Base-by-base conservation (phyloP, 1,139 yeast genomes). In the Taiozyma sp. region DNA sequence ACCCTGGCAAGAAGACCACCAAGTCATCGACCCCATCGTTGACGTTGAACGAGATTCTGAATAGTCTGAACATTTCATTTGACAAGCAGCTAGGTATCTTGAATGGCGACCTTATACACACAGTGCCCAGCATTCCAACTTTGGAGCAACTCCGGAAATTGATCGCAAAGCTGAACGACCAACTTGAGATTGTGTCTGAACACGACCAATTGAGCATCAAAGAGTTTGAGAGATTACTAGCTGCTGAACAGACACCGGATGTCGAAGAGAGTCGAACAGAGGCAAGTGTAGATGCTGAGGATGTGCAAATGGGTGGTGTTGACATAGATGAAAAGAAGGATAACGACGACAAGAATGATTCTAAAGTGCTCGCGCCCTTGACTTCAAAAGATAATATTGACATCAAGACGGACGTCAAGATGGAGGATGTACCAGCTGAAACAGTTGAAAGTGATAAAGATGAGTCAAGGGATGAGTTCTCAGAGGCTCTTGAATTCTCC, bases 51-150 rank as follows among this genome's bases (percentile, higher is more conserved):
- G 79, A 78, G 54, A 77, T 85, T 24, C 70, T 84, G 48, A 70
- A 71, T 48, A 81, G 79, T 57, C 68, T 84, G 43, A 73, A 75
- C 49, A 68, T 84, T 53, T 71, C 78, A 1, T 84, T 81, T 61
- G 88, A 84, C 60, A 71, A 79, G 8, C 79, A 81, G 39, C 71
- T 77, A 16, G 90, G 91, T 1, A 65, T 80, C 48, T 67, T 85
- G 36, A 84, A 77, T 56, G 91, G 92, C 0, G 83, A 80, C 29
- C 69, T 77, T 1, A 71, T 79, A 1, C 69, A 78, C 36, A 69
- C 70, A 28, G 65, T 78, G 1, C 87, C 89, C 4, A 70, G 67
- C 44, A 64, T 76, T 32, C 69, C 73, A 43, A 70, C 75, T 4
- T 69, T 84, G 42, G 69, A 71, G 34, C 74, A 76, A 45, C 63